Percentiles rank a stretch among this genome's conserved stretches.
phyloP scores from a whole-genome alignment of 2,329 filamentous ascomycete genomes.

The Clonostachys solani region DNA sequence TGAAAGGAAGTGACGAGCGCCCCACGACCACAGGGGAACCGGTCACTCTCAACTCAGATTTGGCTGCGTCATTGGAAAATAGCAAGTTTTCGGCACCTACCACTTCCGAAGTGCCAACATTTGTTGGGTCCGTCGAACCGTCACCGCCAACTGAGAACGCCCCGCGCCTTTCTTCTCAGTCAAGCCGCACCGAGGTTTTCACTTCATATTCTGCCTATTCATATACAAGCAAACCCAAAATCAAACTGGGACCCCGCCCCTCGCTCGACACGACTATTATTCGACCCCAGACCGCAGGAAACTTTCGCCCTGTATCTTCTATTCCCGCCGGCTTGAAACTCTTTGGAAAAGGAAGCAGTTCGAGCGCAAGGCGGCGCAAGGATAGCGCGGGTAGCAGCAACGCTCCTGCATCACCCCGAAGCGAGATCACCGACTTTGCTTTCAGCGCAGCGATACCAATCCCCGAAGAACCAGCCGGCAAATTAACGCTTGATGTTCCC shows the following conservation, averaged over 20 bases:
- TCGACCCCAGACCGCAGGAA: conserved; percentile 56
- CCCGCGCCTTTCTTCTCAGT: conserved; percentile 46
- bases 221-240: conserved; percentile 66
- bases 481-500: conserved; percentile 7
- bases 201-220: conserved; percentile 40
- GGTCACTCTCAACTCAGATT: conserved; percentile 46
- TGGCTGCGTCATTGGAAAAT: conserved; percentile 44
- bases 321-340: conserved; percentile 78
- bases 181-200: conserved; percentile 45
- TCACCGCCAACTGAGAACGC: conserved; percentile 21
- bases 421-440: conserved; percentile 28
- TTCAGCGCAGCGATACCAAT: conserved; percentile 28
- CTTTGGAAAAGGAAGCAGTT: conserved; percentile 43
- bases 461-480: conserved; percentile 19
- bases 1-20: conserved; percentile 12
- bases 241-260: conserved; percentile 84
- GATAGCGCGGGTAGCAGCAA: conserved; percentile 3
- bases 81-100: conserved; percentile 41
- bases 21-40: conserved; percentile 36
- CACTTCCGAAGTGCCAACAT: conserved; percentile 45
- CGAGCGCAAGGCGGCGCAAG: neutral
- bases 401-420: conserved; percentile 20
- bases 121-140: conserved; percentile 37
- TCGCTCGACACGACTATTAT: conserved; percentile 59
- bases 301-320: conserved; percentile 69